Base-by-base conservation (phyloP, 176 grass and related monocot species). In the Eragrostis curvula region DNA sequence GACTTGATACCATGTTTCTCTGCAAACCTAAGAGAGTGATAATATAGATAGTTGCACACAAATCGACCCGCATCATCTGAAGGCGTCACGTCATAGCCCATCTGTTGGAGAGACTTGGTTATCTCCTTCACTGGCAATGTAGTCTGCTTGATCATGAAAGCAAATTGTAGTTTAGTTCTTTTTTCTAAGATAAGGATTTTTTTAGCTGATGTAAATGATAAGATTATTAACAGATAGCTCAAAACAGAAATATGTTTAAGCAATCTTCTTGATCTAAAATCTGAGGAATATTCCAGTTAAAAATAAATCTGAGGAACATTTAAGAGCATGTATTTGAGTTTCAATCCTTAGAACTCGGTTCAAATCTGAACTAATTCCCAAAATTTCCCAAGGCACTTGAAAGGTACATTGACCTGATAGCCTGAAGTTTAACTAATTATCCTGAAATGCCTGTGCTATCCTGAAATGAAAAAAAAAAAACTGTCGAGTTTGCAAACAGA, bases 41-140 rank as follows among this genome's bases (percentile, higher is more conserved):
- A 96, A 45, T 96, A 96, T 42, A 92, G 88, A 88, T 90, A 96
- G 66, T 96, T 92, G 87, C 93, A 96, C 46, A 96, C 90, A 58
- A 96, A 96, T 56, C 93, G 88, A 57, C 90, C 93, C 29, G 90
- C 93, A 25, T 96, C 90, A 61, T 96, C 75, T 67, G 93, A 96
- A 81, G 67, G 83, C 14, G 46, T 63, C 58, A 92, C 93, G 53
- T 96, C 88, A 46, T 90, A 92, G 13, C 90, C 93, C 85, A 88
- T 92, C 28, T 88, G 83, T 42, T 52, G 68, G 12, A 96, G 79
- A 64, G 83, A 73, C 67, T 73, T 96, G 14, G 43, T 81, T 85
- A 96, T 67, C 64, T 90, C 85, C 51, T 58, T 71, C 73, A 90
- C 88, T 3, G 88, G 93, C 20, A 96, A 39, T 12, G 84, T 88